These are phyloP conservation scores for Pulveroboletus sp. DNA, from an alignment of 1,284 basidiomycete species.

Conservation along the genomic window DNA sequence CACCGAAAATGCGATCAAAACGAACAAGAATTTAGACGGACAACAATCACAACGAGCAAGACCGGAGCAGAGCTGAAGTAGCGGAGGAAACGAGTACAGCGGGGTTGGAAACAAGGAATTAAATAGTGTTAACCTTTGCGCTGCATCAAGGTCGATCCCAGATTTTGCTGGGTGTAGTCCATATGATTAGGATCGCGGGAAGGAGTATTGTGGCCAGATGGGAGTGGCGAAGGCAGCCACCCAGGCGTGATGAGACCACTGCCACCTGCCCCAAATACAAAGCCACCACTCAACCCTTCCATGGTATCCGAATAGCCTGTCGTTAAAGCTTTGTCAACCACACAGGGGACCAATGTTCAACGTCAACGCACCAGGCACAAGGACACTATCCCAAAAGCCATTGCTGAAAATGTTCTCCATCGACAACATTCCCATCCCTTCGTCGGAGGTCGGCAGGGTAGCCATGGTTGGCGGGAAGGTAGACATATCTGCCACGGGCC, in stretches of 20 bases:
- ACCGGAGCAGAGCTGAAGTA: constrained; percentile 1
- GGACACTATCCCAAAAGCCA: constrained; percentile 82
- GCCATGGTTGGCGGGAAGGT: constrained; percentile 84
- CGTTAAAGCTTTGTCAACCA: constrained; percentile 18
- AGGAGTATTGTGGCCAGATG: constrained; percentile 36
- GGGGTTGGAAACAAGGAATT: neutral
- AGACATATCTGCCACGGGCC: constrained; percentile 72
- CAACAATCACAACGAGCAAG: constrained; percentile 7
- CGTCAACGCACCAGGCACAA: constrained; percentile 68
- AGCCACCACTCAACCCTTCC: constrained; percentile 79
- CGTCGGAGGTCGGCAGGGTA: constrained; percentile 48
- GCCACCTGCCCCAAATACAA: constrained; percentile 77
- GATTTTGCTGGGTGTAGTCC: constrained; percentile 33
- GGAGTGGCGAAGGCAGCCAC: constrained; percentile 35
- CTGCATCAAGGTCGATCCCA: constrained; percentile 30
- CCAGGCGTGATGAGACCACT: constrained; percentile 51
- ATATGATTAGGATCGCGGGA: constrained; percentile 25
- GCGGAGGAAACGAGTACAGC: constrained; percentile 2
- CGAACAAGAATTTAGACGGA: neutral
- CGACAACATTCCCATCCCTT: constrained; percentile 55
- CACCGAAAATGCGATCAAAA: constrained; percentile 19
- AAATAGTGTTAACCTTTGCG: constrained; percentile 27
- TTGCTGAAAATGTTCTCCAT: constrained; percentile 79
- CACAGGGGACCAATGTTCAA: neutral
- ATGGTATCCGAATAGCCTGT: constrained; percentile 74